These are phyloP conservation scores for Neocucurbitaria cava DNA, from an alignment of 2,329 filamentous ascomycete species.

Conservation along the genomic window DNA sequence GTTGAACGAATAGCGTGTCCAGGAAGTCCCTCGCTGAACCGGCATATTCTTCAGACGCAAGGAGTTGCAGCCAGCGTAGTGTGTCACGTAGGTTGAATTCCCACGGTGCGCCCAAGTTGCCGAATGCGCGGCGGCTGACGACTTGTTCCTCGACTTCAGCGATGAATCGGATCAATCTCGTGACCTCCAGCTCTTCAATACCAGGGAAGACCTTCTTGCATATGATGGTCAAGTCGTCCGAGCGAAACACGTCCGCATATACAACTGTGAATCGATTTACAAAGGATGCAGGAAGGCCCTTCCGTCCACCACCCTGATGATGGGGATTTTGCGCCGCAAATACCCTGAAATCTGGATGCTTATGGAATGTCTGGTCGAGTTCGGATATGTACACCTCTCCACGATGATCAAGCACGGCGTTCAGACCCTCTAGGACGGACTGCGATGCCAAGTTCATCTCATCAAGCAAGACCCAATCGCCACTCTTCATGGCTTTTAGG, in stretches of 20 bases:
- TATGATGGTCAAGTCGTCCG: slow-evolving; percentile 82
- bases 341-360: slow-evolving; percentile 88
- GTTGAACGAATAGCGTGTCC: slow-evolving; percentile 81
- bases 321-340: slow-evolving; percentile 98
- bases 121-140: slow-evolving; percentile 62
- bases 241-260: slow-evolving; percentile 88
- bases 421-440: slow-evolving; percentile 93
- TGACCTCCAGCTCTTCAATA: slow-evolving; percentile 65
- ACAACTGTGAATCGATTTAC: slow-evolving; percentile 98
- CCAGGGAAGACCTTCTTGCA: slow-evolving; percentile 77
- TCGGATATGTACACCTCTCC: slow-evolving; percentile 96
- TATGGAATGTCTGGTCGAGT: slow-evolving; percentile 89
- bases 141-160: slow-evolving; percentile 77
- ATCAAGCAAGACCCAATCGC: slow-evolving; percentile 95
- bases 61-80: slow-evolving; percentile 82
- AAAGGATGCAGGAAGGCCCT: slow-evolving; percentile 92
- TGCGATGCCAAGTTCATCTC: slow-evolving; percentile 99
- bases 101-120: slow-evolving; percentile 77
- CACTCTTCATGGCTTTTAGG: slow-evolving; percentile 92
- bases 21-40: slow-evolving; percentile 75
- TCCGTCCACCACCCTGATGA: slow-evolving; percentile 93
- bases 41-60: slow-evolving; percentile 65
- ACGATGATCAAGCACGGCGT: slow-evolving; percentile 94
- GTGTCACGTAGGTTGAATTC: slow-evolving; percentile 95
- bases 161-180: slow-evolving; percentile 79